A percentile compares a stretch with the other conserved stretches of the same genome.
phyloP scores from a whole-genome alignment of 352 stramenopile species.

The Ophiocytium majus region DNA sequence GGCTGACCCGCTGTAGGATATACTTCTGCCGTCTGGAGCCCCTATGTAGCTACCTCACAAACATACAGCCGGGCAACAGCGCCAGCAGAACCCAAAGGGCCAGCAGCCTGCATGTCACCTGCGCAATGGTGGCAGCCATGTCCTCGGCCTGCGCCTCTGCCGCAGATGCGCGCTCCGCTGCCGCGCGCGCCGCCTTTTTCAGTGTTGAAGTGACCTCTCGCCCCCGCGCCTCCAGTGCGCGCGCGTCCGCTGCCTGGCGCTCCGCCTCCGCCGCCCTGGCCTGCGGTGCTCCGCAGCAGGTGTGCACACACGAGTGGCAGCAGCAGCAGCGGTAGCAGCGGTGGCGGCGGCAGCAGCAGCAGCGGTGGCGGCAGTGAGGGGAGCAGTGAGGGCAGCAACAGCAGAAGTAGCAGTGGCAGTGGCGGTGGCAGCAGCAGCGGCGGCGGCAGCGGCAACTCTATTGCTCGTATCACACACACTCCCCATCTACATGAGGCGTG shows the following conservation, averaged over 20 bases:
- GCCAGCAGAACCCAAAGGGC: no score
- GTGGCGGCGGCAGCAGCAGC: no score
- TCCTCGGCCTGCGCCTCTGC: background rate
- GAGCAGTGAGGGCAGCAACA: background rate
- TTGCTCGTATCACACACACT: no score
- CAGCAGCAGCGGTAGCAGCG: no score
- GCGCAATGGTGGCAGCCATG: background rate
- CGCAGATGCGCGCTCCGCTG: background rate
- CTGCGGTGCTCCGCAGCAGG: no score
- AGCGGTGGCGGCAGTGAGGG: no score
- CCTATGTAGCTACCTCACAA: background rate
- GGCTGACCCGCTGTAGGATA: no score
- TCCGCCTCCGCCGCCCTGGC: background rate
- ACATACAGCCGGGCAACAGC: background rate
- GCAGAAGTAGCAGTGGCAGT: conserved; percentile 5
- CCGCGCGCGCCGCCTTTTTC: background rate
- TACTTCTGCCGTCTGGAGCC: no score
- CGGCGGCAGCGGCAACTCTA: background rate
- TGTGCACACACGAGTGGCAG: no score
- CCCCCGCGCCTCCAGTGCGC: background rate
- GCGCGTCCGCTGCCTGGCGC: background rate
- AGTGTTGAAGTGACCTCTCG: background rate
- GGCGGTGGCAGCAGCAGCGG: background rate
- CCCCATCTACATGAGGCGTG: no score
- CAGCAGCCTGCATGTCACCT: conserved; percentile 5